Evolutionary conservation across 2,329 filamentous ascomycete genomes (phyloP).

Genomic region (Aspergillus luchuensis): DNA sequence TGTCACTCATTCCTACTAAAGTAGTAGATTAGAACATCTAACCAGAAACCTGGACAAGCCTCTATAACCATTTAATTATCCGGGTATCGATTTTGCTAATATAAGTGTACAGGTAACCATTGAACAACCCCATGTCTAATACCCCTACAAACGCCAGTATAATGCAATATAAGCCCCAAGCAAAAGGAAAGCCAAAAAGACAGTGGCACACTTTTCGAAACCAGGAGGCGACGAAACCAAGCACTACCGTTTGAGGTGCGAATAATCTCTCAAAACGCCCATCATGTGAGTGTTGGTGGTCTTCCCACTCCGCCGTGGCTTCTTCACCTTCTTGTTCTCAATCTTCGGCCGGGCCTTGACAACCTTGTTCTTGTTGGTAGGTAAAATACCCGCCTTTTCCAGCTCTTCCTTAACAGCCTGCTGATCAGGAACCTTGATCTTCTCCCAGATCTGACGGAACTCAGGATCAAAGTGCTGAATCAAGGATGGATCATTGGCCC

Average conservation of each 20-base stretch:
- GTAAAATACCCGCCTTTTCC: constrained; percentile 75
- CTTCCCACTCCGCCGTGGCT: constrained; percentile 73
- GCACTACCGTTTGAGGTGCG: constrained; percentile 46
- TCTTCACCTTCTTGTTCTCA: constrained; percentile 72
- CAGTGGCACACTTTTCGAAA: not conserved
- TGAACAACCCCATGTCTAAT: constrained; percentile 1
- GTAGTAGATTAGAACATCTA: no score
- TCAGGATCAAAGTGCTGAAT: constrained; percentile 75
- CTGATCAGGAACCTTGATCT: constrained; percentile 72
- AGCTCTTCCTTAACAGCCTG: constrained; percentile 78
- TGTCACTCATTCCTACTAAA: no score
- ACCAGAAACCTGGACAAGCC: not conserved
- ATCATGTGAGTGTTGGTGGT: constrained; percentile 87
- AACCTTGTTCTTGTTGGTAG: constrained; percentile 77
- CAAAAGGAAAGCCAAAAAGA: not conserved
- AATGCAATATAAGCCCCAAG: constrained; percentile 4
- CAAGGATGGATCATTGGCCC: constrained; percentile 81
- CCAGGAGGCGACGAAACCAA: not conserved
- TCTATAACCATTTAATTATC: constrained; percentile 5
- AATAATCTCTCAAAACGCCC: constrained; percentile 75
- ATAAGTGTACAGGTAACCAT: constrained; percentile 12
- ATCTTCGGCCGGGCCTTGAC: constrained; percentile 58
- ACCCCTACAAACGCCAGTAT: constrained; percentile 9
- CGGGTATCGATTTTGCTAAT: constrained; percentile 11
- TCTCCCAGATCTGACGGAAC: constrained; percentile 81